Percentiles rank a stretch among this genome's conserved stretches.
phyloP scores from a whole-genome alignment of 805 yeast genomes.

The Grigorovia transvaalensis region DNA sequence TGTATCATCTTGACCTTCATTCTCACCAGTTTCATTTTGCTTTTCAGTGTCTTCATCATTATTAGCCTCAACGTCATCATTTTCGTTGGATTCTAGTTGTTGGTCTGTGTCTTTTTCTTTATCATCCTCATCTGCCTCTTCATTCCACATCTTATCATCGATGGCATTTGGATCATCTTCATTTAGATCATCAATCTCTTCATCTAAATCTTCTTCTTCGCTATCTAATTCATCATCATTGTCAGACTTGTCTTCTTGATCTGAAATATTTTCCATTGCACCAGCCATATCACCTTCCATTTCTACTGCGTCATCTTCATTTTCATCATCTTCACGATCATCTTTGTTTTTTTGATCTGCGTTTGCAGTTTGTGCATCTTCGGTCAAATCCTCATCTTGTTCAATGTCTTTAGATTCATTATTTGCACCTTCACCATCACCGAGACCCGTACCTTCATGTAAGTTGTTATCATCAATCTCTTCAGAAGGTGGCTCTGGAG shows the following conservation, averaged over 20 bases:
- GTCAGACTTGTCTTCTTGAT: slow-evolving; percentile 48
- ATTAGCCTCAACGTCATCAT: slow-evolving; percentile 35
- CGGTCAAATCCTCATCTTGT: slow-evolving; percentile 82
- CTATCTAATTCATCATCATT: slow-evolving; percentile 39
- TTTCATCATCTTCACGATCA: slow-evolving; percentile 42
- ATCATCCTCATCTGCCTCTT: slow-evolving; percentile 63
- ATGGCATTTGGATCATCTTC: slow-evolving; percentile 89
- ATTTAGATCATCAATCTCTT: slow-evolving; percentile 79
- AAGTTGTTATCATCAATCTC: slow-evolving; percentile 55
- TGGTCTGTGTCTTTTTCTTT: slow-evolving; percentile 78
- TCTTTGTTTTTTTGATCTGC: slow-evolving; percentile 62
- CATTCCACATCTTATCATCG: slow-evolving; percentile 98
- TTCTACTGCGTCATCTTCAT: slow-evolving; percentile 69
- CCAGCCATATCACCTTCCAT: slow-evolving; percentile 98
- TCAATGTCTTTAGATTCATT: slow-evolving; percentile 77
- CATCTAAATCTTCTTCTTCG: slow-evolving; percentile 69
- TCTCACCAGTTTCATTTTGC: slow-evolving; percentile 32
- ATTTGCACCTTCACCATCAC: slow-evolving; percentile 85
- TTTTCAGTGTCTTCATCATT: slow-evolving; percentile 18
- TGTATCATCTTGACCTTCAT: slow-evolving; percentile 22
- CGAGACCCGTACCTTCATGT: slow-evolving; percentile 84
- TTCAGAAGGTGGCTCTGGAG: slow-evolving; percentile 67
- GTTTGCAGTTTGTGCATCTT: slow-evolving; percentile 64
- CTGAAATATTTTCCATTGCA: slow-evolving; percentile 67
- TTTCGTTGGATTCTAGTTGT: slow-evolving; percentile 45